These are phyloP conservation scores for Flaveria sonorensis DNA, from an alignment of 129 eudicot genomes.

Conservation along the genomic window DNA sequence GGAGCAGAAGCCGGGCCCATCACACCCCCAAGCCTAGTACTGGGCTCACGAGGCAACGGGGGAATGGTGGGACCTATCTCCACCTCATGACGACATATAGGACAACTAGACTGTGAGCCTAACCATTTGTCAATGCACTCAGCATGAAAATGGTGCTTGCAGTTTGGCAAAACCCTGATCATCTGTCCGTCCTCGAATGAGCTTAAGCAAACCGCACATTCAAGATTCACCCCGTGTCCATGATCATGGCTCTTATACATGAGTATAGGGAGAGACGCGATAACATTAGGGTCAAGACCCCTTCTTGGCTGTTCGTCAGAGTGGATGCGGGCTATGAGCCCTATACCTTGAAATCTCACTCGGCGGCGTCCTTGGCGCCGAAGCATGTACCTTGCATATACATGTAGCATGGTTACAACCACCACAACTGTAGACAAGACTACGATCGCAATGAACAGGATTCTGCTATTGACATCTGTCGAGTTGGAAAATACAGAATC, in stretches of 20 bases:
- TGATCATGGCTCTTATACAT: slow-evolving; percentile 34
- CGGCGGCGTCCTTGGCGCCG: slow-evolving; percentile 57
- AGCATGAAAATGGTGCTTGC: slow-evolving; percentile 63
- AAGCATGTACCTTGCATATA: slow-evolving; percentile 64
- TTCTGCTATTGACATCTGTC: slow-evolving; percentile 41
- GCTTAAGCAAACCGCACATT: slow-evolving; percentile 75
- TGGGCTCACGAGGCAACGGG: slow-evolving; percentile 47
- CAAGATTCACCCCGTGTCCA: not conserved
- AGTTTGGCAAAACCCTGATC: slow-evolving; percentile 53
- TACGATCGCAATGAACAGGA: slow-evolving; percentile 57
- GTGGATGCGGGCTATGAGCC: slow-evolving; percentile 26
- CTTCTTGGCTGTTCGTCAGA: slow-evolving; percentile 39
- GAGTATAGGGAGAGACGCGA: slow-evolving; percentile 54
- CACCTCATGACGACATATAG: slow-evolving; percentile 62
- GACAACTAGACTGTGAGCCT: slow-evolving; percentile 59
- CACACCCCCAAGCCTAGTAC: slow-evolving; percentile 25
- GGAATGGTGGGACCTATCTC: slow-evolving; percentile 33
- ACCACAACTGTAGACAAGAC: slow-evolving; percentile 59
- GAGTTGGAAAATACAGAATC: not conserved
- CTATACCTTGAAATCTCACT: slow-evolving; percentile 38
- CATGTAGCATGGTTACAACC: slow-evolving; percentile 56
- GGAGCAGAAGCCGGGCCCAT: slow-evolving; percentile 52
- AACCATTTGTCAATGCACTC: slow-evolving; percentile 76
- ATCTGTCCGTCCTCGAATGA: slow-evolving; percentile 50
- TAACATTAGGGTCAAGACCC: slow-evolving; percentile 63